Percentiles rank a stretch among this genome's conserved stretches.
Evolutionary conservation across 2,329 filamentous ascomycete species (phyloP).

Genomic region (Monosporascus sp.): DNA sequence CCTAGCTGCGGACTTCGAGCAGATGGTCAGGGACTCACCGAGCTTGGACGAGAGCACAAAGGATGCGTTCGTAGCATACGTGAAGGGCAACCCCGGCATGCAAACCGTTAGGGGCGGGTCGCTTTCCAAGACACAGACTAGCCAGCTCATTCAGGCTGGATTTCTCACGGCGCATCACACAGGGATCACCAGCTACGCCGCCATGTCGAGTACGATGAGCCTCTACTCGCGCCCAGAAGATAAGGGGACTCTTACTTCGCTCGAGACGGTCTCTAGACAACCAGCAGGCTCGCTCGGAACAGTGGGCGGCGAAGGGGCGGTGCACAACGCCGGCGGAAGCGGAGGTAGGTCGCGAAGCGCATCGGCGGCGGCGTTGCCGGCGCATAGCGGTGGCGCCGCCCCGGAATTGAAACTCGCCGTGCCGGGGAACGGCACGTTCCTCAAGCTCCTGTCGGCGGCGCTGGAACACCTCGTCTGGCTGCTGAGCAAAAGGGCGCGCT

Average conservation of each 20-base stretch:
- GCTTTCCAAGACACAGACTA: constrained; percentile 14
- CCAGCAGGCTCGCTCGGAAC: constrained; percentile 65
- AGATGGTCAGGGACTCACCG: constrained; percentile 33
- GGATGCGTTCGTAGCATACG: constrained; percentile 45
- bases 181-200: constrained; percentile 28
- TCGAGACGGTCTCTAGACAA: constrained; percentile 59
- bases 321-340: constrained; percentile 59
- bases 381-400: constrained; percentile 11
- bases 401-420: constrained; percentile 53
- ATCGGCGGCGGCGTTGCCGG: constrained; percentile 24
- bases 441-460: constrained; percentile 60
- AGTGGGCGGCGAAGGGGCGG: constrained; percentile 62
- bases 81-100: constrained; percentile 47
- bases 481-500: constrained; percentile 53
- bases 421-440: constrained; percentile 61
- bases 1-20: constrained; percentile 51
- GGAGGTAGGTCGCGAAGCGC: constrained; percentile 37
- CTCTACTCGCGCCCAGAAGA: constrained; percentile 47
- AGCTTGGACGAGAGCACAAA: constrained; percentile 38
- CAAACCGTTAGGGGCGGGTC: constrained; percentile 32
- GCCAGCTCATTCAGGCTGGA: constrained; percentile 58
- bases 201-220: constrained; percentile 28
- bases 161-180: constrained; percentile 55
- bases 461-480: constrained; percentile 58
- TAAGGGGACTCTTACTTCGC: constrained; percentile 51